phyloP scores from a whole-genome alignment of 257 asterid species.

The Solanum habrochaites region DNA sequence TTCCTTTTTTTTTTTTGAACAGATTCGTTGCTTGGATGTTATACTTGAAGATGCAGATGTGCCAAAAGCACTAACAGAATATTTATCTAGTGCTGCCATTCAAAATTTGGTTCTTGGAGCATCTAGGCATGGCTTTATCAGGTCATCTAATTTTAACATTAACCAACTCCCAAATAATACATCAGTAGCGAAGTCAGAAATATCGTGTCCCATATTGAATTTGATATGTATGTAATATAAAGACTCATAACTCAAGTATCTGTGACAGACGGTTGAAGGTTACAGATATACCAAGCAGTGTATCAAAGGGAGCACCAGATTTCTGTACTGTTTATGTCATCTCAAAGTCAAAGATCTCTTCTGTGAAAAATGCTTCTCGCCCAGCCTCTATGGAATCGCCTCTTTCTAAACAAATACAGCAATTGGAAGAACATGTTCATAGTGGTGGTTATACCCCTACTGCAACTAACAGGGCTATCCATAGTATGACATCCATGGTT shows the following conservation, averaged over 20 bases:
- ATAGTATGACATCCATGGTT: conserved; percentile 6
- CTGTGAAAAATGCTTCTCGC: conserved; percentile 64
- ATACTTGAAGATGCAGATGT: conserved; percentile 51
- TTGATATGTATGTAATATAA: neutral
- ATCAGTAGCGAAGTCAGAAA: neutral
- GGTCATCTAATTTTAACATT: conserved; percentile 14
- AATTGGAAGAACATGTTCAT: conserved; percentile 18
- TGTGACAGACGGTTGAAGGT: conserved; percentile 50
- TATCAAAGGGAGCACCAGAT: conserved; percentile 61
- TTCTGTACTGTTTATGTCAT: conserved; percentile 70
- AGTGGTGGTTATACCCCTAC: neutral
- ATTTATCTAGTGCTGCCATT: conserved; percentile 50
- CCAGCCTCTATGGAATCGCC: conserved; percentile 55
- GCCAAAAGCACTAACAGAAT: conserved; percentile 60
- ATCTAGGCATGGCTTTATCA: conserved; percentile 66
- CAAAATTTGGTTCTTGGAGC: conserved; percentile 78
- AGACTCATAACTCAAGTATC: neutral
- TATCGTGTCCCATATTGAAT: neutral
- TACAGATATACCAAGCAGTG: conserved; percentile 41
- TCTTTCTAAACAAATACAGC: conserved; percentile 27
- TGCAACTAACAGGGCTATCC: neutral
- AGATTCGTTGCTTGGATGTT: conserved; percentile 66
- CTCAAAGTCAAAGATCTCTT: conserved; percentile 68
- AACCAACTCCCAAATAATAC: neutral
- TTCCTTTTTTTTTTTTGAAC: neutral